Evolutionary conservation across 805 yeast species (phyloP), one percentile per base, ranked within the genome.

Genomic region (Candida methanosorbosa): DNA sequence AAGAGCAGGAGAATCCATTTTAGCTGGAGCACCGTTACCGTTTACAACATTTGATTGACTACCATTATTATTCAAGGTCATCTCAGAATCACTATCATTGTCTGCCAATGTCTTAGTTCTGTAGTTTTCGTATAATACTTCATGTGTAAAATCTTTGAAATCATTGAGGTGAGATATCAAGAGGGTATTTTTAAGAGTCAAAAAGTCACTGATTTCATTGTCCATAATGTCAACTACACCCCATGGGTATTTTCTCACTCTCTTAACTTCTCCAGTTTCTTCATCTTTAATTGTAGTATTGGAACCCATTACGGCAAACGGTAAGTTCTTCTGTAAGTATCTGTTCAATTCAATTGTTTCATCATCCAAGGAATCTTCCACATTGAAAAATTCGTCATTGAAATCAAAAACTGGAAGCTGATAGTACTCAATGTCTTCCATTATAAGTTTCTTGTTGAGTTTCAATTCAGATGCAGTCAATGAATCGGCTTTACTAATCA

Each of bases 141-240:
- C 95, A 55, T 83, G 94, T 7, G 97, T 87, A 50, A 74, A 70
- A 49, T 87, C 96, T 61, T 85, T 85, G 58, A 87, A 75, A 53
- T 87, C 96, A 54, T 79, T 79, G 58, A 87, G 70, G 60, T 86
- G 95, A 14, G 92, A 78, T 49, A 83, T 81, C 50, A 87, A 70
- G 39, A 87, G 63, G 4, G 87, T 75, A 50, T 84, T 85, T 56
- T 87, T 78, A 56, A 87, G 68, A 28, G 82, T 72, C 29, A 84
- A 73, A 54, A 87, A 82, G 58, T 87, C 96, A 43, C 86, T 80
- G 41, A 74, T 69, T 36, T 79, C 80, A 23, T 88, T 79, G 37
- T 69, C 70, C 37, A 73, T 76, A 28, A 73, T 66, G 33, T 63
- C 67, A 23, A 77, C 70, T n/a, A 61, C 45, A 2, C 87, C 87